Conservation (phyloP, 768 basidiomycete species). For the Lyophyllum shimeji region DNA sequence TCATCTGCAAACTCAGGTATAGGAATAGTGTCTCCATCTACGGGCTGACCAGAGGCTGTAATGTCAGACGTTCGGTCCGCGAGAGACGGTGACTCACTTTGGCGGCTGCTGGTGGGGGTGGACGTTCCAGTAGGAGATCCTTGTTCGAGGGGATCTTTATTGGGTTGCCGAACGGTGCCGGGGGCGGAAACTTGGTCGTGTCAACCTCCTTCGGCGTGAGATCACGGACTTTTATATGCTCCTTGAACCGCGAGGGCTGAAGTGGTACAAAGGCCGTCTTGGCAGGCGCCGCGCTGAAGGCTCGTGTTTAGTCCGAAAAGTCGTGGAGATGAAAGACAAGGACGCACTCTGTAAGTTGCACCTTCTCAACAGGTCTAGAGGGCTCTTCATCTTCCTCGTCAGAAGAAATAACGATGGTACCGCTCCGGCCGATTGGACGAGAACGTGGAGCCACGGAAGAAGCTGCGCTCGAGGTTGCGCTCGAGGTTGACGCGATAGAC, state of each 20-base stretch:
- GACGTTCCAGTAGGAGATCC: slow-evolving; percentile 14
- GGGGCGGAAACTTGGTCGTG: slow-evolving; percentile 11
- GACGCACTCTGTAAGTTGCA: slow-evolving; percentile 14
- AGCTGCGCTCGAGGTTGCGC: slow-evolving; percentile 21
- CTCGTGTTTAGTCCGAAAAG: not conserved
- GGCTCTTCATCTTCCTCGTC: slow-evolving; percentile 32
- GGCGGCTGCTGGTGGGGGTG: not conserved
- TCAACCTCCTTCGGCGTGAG: slow-evolving; percentile 9
- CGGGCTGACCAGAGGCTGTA: slow-evolving; percentile 5
- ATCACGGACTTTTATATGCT: slow-evolving; percentile 7
- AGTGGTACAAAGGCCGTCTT: slow-evolving; percentile 3
- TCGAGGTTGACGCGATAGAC: slow-evolving; percentile 29
- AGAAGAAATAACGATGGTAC: slow-evolving; percentile 33
- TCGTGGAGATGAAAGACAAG: not conserved
- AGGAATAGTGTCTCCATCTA: slow-evolving; percentile 31
- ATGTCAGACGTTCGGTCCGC: not conserved
- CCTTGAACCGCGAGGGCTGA: slow-evolving; percentile 4
- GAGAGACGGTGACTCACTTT: slow-evolving; percentile 5
- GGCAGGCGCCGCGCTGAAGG: not conserved
- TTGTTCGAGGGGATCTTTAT: slow-evolving; percentile 37
- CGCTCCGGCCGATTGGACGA: slow-evolving; percentile 11
- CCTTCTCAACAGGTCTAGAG: slow-evolving; percentile 5
- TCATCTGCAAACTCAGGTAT: slow-evolving; percentile 28
- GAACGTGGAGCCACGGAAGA: slow-evolving; percentile 13
- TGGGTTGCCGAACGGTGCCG: slow-evolving; percentile 19